A percentile compares a stretch with the other conserved stretches of the same genome.
Evolutionary conservation across 805 yeast genomes (phyloP).

Genomic region (Phaffomyces opuntiae): DNA sequence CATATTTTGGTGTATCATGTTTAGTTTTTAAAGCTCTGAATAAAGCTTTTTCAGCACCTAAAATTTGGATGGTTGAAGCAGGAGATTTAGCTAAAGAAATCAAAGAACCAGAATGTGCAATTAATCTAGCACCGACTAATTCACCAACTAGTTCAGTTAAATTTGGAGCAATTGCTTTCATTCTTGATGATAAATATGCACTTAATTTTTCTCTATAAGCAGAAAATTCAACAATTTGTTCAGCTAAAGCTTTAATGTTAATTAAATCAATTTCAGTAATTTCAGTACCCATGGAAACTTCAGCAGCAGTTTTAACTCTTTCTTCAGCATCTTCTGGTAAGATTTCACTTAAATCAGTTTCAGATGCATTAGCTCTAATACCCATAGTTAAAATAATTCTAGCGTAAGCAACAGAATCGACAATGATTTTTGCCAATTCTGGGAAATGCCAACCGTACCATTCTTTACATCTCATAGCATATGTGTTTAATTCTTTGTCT

Average conservation of each 20-base stretch:
- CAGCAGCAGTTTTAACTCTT: constrained; percentile 92
- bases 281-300: constrained; percentile 99
- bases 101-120: constrained; percentile 94
- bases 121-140: constrained; percentile 95
- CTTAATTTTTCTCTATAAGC: constrained; percentile 95
- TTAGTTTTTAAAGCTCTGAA: constrained; percentile 98
- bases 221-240: constrained; percentile 92
- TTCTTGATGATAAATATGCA: constrained; percentile 84
- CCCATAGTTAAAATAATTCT: constrained; percentile 93
- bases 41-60: constrained; percentile 98
- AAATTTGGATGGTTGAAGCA: constrained; percentile 95
- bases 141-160: constrained; percentile 94
- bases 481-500: constrained; percentile 96
- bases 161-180: constrained; percentile 99
- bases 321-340: constrained; percentile 91
- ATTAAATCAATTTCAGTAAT: constrained; percentile 85
- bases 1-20: constrained; percentile 98
- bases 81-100: constrained; percentile 96
- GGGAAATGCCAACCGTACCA: constrained; percentile 99
- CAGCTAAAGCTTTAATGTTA: constrained; percentile 87
- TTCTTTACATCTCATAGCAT: constrained; percentile 98
- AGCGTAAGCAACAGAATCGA: constrained; percentile 94
- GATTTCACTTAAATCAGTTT: constrained; percentile 82
- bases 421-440: constrained; percentile 94
- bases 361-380: constrained; percentile 82